Percentiles rank a stretch among this genome's conserved stretches.
Conservation (phyloP, 768 basidiomycete genomes). For the Auricularia sp. region DNA sequence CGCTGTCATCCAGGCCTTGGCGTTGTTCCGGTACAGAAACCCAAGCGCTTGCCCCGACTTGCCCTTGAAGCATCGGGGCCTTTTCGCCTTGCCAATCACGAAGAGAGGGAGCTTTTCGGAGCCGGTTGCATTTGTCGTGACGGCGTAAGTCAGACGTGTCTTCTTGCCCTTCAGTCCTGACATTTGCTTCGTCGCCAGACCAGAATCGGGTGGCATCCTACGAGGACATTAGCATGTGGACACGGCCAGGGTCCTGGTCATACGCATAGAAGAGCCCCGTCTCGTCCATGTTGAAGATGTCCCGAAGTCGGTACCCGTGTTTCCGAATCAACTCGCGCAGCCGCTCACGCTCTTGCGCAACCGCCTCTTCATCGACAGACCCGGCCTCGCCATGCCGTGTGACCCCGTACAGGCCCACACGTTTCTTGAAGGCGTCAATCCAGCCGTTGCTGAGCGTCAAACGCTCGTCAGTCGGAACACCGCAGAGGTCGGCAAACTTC, state of each 20-base stretch:
- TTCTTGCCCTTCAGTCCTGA: constrained; percentile 1
- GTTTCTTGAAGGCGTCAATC: constrained; percentile 7
- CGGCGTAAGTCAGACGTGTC: background rate
- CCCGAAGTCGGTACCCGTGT: too few species aligned
- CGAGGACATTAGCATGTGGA: too few species aligned
- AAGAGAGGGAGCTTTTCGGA: constrained; percentile 20
- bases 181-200: background rate
- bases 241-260: too few species aligned
- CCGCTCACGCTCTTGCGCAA: background rate
- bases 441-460: constrained; percentile 27
- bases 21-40: constrained; percentile 23
- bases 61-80: constrained; percentile 21
- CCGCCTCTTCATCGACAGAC: background rate
- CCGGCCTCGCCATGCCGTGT: background rate
- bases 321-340: background rate
- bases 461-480: constrained; percentile 23
- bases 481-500: constrained; percentile 22
- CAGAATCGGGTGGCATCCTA: too few species aligned
- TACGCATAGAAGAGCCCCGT: background rate
- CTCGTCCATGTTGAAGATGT: constrained; percentile 3
- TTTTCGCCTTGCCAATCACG: constrained; percentile 24
- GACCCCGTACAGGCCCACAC: background rate
- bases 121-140: constrained; percentile 14
- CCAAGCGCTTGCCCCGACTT: constrained; percentile 11
- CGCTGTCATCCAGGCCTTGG: constrained; percentile 30